A percentile compares a stretch with the other conserved stretches of the same genome.
phyloP scores from a whole-genome alignment of 768 basidiomycete species.

The Gloeostereum incarnatum region DNA sequence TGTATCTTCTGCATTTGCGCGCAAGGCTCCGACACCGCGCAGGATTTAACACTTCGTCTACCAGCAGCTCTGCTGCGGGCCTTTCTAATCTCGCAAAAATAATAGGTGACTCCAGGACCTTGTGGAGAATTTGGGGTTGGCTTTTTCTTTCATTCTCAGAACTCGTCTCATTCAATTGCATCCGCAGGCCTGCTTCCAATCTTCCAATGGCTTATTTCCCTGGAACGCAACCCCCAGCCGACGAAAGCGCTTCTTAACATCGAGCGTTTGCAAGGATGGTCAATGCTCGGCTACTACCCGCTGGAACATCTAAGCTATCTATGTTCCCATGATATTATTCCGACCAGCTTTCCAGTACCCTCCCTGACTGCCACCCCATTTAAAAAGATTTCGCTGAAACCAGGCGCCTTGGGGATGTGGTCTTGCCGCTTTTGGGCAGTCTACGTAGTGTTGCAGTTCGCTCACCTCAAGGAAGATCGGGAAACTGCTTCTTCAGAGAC shows the following conservation, averaged over 20 bases:
- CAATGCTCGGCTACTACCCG: constrained; percentile 72
- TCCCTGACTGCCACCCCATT: too few relatives aligned
- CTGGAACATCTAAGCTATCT: constrained; percentile 72
- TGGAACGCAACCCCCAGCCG: constrained; percentile 65
- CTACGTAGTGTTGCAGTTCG: constrained; percentile 71
- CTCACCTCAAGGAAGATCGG: constrained; percentile 63
- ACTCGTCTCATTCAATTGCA: neutral
- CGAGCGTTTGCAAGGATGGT: constrained; percentile 72
- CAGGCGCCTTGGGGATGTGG: constrained; percentile 48
- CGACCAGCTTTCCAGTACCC: constrained; percentile 39
- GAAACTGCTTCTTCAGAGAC: constrained; percentile 43
- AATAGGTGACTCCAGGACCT: constrained; percentile 58
- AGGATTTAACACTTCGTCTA: constrained; percentile 44
- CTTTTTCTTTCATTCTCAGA: neutral
- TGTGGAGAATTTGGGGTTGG: constrained; percentile 79
- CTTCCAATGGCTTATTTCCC: constrained; percentile 67
- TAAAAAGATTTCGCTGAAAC: constrained; percentile 35
- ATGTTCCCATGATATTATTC: constrained; percentile 49
- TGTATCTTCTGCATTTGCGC: constrained; percentile 56
- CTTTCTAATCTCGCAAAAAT: constrained; percentile 44
- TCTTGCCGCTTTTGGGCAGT: constrained; percentile 77
- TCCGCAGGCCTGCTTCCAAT: constrained; percentile 64
- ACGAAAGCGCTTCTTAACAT: constrained; percentile 65
- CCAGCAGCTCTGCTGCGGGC: constrained; percentile 42
- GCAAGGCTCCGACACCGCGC: constrained; percentile 61